Conservation (phyloP, 1,139 yeast species). For the Suhomyces taliae region DNA sequence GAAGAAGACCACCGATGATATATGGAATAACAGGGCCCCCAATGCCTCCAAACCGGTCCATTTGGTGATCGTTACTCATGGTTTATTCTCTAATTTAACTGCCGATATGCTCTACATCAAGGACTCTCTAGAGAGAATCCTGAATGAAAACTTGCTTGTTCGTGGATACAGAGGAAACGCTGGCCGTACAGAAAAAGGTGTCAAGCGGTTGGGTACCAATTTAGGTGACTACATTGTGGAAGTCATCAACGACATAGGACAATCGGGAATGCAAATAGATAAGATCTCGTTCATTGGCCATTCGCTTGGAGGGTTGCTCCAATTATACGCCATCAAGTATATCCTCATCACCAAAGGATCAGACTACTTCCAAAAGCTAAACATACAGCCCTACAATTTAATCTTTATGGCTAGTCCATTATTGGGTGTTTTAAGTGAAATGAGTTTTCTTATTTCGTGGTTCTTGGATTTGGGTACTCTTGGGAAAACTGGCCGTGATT, state of each 20-base stretch:
- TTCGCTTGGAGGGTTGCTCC: constrained; percentile 27
- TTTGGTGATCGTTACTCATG: constrained; percentile 25
- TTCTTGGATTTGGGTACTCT: constrained; percentile 27
- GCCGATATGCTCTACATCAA: constrained; percentile 28
- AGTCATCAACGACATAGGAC: constrained; percentile 13
- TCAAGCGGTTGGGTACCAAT: constrained; percentile 21
- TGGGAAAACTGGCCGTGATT: constrained; percentile 29
- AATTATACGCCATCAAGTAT: constrained; percentile 25
- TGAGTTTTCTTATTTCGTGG: constrained; percentile 26
- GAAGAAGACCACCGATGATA: constrained; percentile 18
- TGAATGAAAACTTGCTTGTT: constrained; percentile 20
- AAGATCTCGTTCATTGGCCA: constrained; percentile 27
- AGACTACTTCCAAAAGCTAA: constrained; percentile 16
- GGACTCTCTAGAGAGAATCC: constrained; percentile 17
- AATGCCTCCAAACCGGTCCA: constrained; percentile 19
- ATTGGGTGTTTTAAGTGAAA: constrained; percentile 26
- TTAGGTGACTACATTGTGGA: constrained; percentile 18
- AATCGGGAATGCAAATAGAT: constrained; percentile 11
- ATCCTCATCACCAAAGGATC: constrained; percentile 19
- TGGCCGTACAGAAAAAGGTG: constrained; percentile 27
- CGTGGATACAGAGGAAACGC: constrained; percentile 27
- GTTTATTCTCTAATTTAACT: constrained; percentile 24
- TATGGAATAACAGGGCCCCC: constrained; percentile 20
- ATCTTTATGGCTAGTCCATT: constrained; percentile 28
- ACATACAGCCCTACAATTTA: constrained; percentile 22